Evolutionary conservation across 257 asterid species (phyloP), one percentile per base, ranked within the genome.

Genomic region (Primulina eburnea): DNA sequence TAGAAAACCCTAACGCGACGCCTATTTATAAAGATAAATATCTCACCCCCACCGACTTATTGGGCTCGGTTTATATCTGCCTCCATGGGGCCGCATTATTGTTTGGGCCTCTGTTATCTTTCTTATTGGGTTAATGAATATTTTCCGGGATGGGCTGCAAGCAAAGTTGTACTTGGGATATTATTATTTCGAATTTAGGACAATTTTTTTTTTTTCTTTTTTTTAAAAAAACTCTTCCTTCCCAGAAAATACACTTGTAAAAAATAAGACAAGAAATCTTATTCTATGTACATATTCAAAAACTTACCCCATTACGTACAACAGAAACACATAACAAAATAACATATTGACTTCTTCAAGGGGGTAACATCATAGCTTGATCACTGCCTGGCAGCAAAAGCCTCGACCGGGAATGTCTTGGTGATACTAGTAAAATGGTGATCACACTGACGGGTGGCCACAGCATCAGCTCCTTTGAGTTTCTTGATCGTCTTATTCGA

Each of bases 381-480:
- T 72, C 34, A 82, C 87, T 82, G 92, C 12, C 88, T 89, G 7
- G 81, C 82, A 34, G 89, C 89, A 76, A 90, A 88, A 16, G 89
- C 92, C 82, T 88, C 89, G 2, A 76, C 84, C 0, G 92, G 96
- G 71, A 86, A 83, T 6, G 92, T 83, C 83, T 85, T 90, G 47
- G 92, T 87, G 75, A 90, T 85, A 5, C 97, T 90, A 0, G 89
- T 94, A 78, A 79, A 3, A 85, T 73, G 6, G 52, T 74, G 30
- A 89, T 86, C 81, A 84, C 90, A 56, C 71, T 81, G 7, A 86
- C 88, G 0, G 96, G 89, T 7, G 96, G 94, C 92, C 96, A 87
- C 33, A 89, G 59, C 84, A 87, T 78, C 28, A 87, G 81, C 83
- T 89, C 92, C 95, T 75, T 86, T 81, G 37, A 90, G 87, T 71